These are phyloP conservation scores for Cryphonectria naterciae DNA, from an alignment of 2,329 filamentous ascomycete species.

Conservation along the genomic window DNA sequence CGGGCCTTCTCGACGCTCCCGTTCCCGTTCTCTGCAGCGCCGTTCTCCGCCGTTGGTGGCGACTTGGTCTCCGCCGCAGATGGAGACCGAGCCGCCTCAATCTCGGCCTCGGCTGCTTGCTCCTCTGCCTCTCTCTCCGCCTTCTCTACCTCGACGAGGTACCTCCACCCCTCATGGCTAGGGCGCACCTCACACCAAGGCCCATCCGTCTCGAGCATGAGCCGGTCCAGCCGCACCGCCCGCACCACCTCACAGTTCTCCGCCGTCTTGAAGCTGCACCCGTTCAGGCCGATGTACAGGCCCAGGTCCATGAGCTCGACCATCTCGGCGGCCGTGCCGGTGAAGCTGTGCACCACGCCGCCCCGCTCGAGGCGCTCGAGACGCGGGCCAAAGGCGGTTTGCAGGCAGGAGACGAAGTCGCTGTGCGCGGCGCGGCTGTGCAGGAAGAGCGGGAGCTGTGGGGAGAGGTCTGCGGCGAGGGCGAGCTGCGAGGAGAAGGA, in stretches of 20 bases:
- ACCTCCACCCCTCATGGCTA: slow-evolving; percentile 82
- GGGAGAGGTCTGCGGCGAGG: slow-evolving; percentile 68
- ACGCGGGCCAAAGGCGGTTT: slow-evolving; percentile 57
- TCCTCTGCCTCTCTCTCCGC: slow-evolving; percentile 33
- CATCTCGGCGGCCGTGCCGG: slow-evolving; percentile 86
- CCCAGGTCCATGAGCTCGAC: slow-evolving; percentile 76
- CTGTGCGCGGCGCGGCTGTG: slow-evolving; percentile 86
- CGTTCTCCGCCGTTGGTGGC: neutral
- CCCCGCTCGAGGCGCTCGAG: slow-evolving; percentile 71
- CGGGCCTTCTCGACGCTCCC: slow-evolving; percentile 20
- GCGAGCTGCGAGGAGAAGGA: slow-evolving; percentile 84
- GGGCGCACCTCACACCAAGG: slow-evolving; percentile 97
- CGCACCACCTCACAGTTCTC: slow-evolving; percentile 88
- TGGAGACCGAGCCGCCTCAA: slow-evolving; percentile 10
- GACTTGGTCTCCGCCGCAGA: slow-evolving; percentile 6
- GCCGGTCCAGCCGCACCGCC: slow-evolving; percentile 73
- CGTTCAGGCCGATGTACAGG: slow-evolving; percentile 92
- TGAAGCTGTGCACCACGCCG: slow-evolving; percentile 94
- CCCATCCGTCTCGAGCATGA: slow-evolving; percentile 97
- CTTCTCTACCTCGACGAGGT: slow-evolving; percentile 53
- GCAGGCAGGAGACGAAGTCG: slow-evolving; percentile 79
- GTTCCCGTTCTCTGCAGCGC: slow-evolving; percentile 18
- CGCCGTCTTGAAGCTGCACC: slow-evolving; percentile 91
- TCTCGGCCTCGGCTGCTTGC: slow-evolving; percentile 22
- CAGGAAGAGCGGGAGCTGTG: slow-evolving; percentile 86